Evolutionary conservation across 2,329 filamentous ascomycete species (phyloP).

Genomic region (Helotiales sp.): DNA sequence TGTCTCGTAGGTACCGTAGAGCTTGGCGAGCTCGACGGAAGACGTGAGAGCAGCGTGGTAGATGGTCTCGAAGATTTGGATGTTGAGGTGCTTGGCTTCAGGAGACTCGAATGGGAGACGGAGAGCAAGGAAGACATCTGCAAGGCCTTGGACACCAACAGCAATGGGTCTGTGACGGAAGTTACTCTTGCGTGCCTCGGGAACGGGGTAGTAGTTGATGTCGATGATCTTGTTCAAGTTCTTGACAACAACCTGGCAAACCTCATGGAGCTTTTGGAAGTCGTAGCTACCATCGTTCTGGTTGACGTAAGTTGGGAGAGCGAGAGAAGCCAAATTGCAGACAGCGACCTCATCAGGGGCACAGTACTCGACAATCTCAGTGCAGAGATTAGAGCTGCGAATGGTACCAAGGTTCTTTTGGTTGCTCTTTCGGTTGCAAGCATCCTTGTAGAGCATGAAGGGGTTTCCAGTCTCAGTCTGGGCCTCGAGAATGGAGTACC

Average conservation of each 20-base stretch:
- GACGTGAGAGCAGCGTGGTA: slow-evolving; percentile 94
- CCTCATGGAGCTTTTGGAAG: slow-evolving; percentile 96
- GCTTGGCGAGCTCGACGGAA: slow-evolving; percentile 83
- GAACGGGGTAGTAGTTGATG: slow-evolving; percentile 97
- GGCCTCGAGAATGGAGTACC: slow-evolving; percentile 97
- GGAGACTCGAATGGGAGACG: slow-evolving; percentile 96
- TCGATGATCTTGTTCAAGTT: slow-evolving; percentile 99
- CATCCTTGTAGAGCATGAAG: slow-evolving; percentile 99
- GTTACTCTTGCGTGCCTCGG: slow-evolving; percentile 93
- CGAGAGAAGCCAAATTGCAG: slow-evolving; percentile 95
- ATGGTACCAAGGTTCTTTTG: slow-evolving; percentile 99
- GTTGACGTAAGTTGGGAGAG: slow-evolving; percentile 90
- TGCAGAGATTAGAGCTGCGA: slow-evolving; percentile 98
- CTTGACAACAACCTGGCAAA: slow-evolving; percentile 87
- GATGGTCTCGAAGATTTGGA: slow-evolving; percentile 99
- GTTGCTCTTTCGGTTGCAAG: slow-evolving; percentile 99
- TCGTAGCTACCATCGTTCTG: slow-evolving; percentile 84
- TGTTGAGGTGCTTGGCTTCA: slow-evolving; percentile 92
- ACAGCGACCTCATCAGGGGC: slow-evolving; percentile 98
- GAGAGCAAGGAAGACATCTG: slow-evolving; percentile 95
- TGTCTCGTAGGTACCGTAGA: slow-evolving; percentile 82
- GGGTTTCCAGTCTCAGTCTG: slow-evolving; percentile 99
- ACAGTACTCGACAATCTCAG: slow-evolving; percentile 97
- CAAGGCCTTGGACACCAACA: slow-evolving; percentile 95
- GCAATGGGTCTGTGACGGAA: slow-evolving; percentile 96